Evolutionary conservation across 2,329 filamentous ascomycete genomes (phyloP), one percentile per base, ranked within the genome.

Genomic region (Fusarium zealandicum): DNA sequence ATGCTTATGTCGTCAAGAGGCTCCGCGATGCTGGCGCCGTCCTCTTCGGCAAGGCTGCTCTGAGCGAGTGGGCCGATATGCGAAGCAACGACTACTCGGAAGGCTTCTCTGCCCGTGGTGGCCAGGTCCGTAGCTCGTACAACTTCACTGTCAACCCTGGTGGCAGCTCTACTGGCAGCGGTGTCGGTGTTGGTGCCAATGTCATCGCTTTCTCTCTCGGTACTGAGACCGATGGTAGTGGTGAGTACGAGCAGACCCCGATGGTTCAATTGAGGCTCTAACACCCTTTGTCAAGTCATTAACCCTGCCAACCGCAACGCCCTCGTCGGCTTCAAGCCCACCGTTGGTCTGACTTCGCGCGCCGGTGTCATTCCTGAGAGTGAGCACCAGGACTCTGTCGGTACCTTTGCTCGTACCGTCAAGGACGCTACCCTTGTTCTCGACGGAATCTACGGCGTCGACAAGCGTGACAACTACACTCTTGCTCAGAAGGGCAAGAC

Each of bases 51-150:
- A 89, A 92, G 70, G 83, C 88, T 1, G 84, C 82, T 1, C 72
- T 92, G 47, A 87, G 82, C 57, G 89, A 93, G 69, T 92, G 89
- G 88, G 89, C 89, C 0, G 83, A 86, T 54, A 89, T 90, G 85
- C 80, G 88, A 30, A 82, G 78, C 59, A 87, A 80, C 63, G 81
- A 84, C 64, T 88, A 89, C 69, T 87, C 84, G 0, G 86, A 89
- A 69, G 88, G 87, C 2, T 90, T 86, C 67, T 87, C 83, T 33
- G 80, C 75, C 4, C 78, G 86, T 6, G 86, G 86, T 17, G 87
- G 86, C 0, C 87, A 90, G 71, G 78, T 78, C 40, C 76, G 85
- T 39, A 86, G 79, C 63, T 78, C 89, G 0, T 92, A 91, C 66
- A 90, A 92, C 66, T 72, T 90, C 14, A 87, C 85, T 0, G 74